Conservation (phyloP, 495 filamentous ascomycete species). For the Hypoxylon intermedium region DNA sequence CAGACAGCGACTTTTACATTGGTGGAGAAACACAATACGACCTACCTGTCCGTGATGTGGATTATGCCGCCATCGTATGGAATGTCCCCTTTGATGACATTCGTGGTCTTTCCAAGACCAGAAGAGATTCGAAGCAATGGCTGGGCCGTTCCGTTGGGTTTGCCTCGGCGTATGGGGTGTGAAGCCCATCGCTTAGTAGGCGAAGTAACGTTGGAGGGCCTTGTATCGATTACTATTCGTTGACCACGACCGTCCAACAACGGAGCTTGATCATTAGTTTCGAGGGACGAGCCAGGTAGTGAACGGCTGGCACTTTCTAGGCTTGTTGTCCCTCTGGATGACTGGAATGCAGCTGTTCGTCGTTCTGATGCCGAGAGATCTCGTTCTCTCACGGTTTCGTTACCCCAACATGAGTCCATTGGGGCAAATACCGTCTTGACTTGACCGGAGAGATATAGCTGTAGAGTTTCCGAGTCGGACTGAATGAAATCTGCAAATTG, state of each 20-base stretch:
- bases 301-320: slow-evolving; percentile 10
- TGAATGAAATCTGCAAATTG: slow-evolving; percentile 44
- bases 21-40: not conserved
- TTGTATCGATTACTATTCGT: slow-evolving; percentile 19
- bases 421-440: slow-evolving; percentile 47
- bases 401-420: slow-evolving; percentile 14
- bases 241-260: slow-evolving; percentile 10
- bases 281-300: slow-evolving; percentile 10
- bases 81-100: slow-evolving; percentile 44
- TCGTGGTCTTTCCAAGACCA: slow-evolving; percentile 44
- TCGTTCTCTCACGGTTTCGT: slow-evolving; percentile 1
- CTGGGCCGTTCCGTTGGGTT: slow-evolving; percentile 1
- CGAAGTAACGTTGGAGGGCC: slow-evolving; percentile 14
- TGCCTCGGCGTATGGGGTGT: not conserved
- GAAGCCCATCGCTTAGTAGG: slow-evolving; percentile 16
- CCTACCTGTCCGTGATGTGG: slow-evolving; percentile 44
- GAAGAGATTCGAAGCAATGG: slow-evolving; percentile 27
- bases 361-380: slow-evolving; percentile 1
- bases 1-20: not conserved
- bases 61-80: slow-evolving; percentile 43
- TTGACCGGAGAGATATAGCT: slow-evolving; percentile 36
- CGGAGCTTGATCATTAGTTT: slow-evolving; percentile 10
- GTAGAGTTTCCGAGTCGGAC: slow-evolving; percentile 31
- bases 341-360: slow-evolving; percentile 17
- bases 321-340: slow-evolving; percentile 6